Evolutionary conservation across 805 yeast genomes (phyloP).

Genomic region (Kurtzmaniella cleridarum): DNA sequence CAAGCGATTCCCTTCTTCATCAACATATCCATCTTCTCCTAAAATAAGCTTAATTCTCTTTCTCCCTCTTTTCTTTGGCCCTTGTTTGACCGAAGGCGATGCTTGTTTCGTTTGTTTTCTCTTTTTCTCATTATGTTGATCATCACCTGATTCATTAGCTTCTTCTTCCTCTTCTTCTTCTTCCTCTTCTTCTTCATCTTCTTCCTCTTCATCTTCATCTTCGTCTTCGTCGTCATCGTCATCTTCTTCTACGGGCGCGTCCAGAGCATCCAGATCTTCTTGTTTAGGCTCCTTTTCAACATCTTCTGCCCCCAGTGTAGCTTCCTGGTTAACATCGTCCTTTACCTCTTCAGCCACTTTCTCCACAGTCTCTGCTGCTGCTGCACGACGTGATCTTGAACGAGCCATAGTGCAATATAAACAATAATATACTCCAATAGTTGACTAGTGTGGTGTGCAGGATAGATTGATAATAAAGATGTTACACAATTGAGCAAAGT

Average conservation of each 20-base stretch:
- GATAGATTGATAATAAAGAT: too few species aligned
- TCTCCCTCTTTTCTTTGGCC: slow-evolving; percentile 39
- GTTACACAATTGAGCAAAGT: too few species aligned
- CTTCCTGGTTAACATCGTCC: slow-evolving; percentile 11
- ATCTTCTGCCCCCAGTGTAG: slow-evolving; percentile 15
- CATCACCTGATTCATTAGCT: slow-evolving; percentile 1
- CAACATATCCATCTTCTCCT: slow-evolving; percentile 42
- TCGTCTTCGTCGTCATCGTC: slow-evolving; percentile 15
- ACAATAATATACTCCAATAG: too few species aligned
- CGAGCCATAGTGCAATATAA: too few species aligned
- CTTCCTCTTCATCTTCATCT: slow-evolving; percentile 18
- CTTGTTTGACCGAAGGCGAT: slow-evolving; percentile 6
- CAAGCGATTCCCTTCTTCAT: slow-evolving; percentile 64
- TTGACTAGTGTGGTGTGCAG: too few species aligned
- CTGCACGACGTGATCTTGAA: too few species aligned
- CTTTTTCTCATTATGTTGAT: slow-evolving; percentile 5
- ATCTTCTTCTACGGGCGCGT: slow-evolving; percentile 9
- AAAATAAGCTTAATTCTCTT: slow-evolving; percentile 34
- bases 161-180: slow-evolving; percentile 10
- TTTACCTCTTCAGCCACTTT: slow-evolving; percentile 12
- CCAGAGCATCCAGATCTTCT: slow-evolving; percentile 12
- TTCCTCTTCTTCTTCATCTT: slow-evolving; percentile 17
- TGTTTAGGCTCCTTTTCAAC: slow-evolving; percentile 20
- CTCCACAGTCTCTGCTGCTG: slow-evolving; percentile 11
- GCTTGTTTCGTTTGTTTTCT: slow-evolving; percentile 8